phyloP scores from a whole-genome alignment of 2,329 filamentous ascomycete species.

The Aureobasidium sp. region DNA sequence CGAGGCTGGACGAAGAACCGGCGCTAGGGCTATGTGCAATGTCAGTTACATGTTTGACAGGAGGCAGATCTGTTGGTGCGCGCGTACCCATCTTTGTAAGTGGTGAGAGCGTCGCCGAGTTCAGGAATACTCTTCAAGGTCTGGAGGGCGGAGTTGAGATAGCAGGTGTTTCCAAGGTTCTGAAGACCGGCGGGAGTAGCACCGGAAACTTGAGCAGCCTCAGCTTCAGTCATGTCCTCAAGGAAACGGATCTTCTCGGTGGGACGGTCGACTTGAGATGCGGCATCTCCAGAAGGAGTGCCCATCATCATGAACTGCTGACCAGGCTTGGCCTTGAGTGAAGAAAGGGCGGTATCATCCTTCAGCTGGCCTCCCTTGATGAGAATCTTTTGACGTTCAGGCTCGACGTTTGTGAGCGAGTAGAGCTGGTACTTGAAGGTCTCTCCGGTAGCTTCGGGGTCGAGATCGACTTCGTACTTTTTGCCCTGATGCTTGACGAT shows the following conservation, averaged over 20 bases:
- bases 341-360: constrained; percentile 81
- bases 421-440: constrained; percentile 94
- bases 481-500: constrained; percentile 93
- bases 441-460: constrained; percentile 75
- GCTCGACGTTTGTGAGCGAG: constrained; percentile 91
- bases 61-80: background rate
- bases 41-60: background rate
- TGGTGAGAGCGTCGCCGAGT: constrained; percentile 68
- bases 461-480: constrained; percentile 89
- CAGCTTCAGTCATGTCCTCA: constrained; percentile 96
- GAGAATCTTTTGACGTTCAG: constrained; percentile 90
- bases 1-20: constrained; percentile 25
- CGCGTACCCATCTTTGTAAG: constrained; percentile 42
- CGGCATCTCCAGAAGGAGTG: constrained; percentile 62
- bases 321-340: constrained; percentile 75
- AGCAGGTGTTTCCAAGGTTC: constrained; percentile 97
- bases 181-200: constrained; percentile 81
- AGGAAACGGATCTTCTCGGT: constrained; percentile 79
- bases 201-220: constrained; percentile 73
- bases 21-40: background rate
- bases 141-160: constrained; percentile 96
- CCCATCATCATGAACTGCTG: constrained; percentile 97
- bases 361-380: constrained; percentile 93
- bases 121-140: constrained; percentile 83
- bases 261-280: constrained; percentile 58